Conservation (phyloP, 23 red algal genomes). For the Pyropia haitanensis region DNA sequence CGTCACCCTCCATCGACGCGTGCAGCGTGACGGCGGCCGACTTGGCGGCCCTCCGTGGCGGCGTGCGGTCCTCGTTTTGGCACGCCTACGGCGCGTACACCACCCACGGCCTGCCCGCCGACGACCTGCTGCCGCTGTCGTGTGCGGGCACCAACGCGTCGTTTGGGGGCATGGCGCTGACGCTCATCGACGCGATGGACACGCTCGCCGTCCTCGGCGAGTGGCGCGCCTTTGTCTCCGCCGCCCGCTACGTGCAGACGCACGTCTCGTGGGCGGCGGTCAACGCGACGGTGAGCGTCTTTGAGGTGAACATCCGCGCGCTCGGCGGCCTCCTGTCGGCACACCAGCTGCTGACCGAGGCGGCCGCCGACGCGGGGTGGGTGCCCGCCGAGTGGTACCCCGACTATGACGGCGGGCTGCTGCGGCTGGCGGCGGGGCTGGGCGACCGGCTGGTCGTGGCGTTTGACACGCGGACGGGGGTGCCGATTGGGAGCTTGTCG, state of each 20-base stretch:
- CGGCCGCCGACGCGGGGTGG: slow-evolving; percentile 4
- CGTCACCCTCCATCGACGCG: no score
- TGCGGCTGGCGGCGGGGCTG: slow-evolving; percentile 37
- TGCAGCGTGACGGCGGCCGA: no score
- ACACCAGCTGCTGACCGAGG: slow-evolving; percentile 47
- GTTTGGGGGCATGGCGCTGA: slow-evolving; percentile 42
- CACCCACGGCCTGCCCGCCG: slow-evolving; percentile 23
- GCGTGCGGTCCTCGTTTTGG: slow-evolving; percentile 2
- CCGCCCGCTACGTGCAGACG: slow-evolving; percentile 12
- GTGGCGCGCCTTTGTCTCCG: slow-evolving; percentile 8
- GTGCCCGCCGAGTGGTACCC: slow-evolving; percentile 14
- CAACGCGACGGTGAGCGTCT: slow-evolving; percentile 29
- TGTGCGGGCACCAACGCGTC: slow-evolving; percentile 19
- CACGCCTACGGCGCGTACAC: slow-evolving; percentile 42
- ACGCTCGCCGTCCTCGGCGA: slow-evolving; percentile 32
- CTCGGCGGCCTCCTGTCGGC: slow-evolving; percentile 58
- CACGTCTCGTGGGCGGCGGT: neutral
- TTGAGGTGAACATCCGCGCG: slow-evolving; percentile 70
- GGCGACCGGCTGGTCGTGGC: slow-evolving; percentile 42
- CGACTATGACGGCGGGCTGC: slow-evolving; percentile 37
- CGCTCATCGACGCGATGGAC: slow-evolving; percentile 70
- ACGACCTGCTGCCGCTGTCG: slow-evolving; percentile 57
- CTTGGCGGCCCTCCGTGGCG: no score
- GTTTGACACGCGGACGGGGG: slow-evolving; percentile 54
- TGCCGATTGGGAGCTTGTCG: slow-evolving; percentile 44